These are phyloP conservation scores for Chrysophaeum taylorii DNA, from an alignment of 352 stramenopile genomes.

Conservation along the genomic window DNA sequence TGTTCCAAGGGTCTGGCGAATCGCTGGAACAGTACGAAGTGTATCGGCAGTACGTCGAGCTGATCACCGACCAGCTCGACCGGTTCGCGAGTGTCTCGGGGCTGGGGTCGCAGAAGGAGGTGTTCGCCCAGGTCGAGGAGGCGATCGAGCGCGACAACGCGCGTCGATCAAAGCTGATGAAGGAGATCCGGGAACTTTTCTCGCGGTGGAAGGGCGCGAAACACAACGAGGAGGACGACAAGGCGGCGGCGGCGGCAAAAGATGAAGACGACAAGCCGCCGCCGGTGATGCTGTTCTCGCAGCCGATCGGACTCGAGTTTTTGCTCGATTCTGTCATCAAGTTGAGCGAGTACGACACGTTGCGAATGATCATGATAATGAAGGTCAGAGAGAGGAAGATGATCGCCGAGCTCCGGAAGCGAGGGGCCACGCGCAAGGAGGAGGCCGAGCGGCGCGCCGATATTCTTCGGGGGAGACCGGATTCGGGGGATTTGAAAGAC, in stretches of 20 bases:
- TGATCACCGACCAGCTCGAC: not conserved
- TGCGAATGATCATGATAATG: conserved; percentile 14
- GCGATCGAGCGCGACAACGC: not conserved
- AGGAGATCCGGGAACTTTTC: not conserved
- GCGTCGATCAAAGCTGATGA: conserved; percentile 8
- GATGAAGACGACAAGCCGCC: not conserved
- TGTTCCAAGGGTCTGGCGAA: not conserved
- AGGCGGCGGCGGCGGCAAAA: not conserved
- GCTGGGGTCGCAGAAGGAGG: not conserved
- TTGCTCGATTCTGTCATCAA: not conserved
- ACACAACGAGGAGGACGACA: not conserved
- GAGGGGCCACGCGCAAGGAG: not conserved
- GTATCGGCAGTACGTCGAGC: not conserved
- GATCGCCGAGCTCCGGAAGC: not conserved
- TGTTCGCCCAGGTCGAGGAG: not conserved
- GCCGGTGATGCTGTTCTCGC: not conserved
- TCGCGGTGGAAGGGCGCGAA: not conserved
- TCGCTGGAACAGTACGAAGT: conserved; percentile 7
- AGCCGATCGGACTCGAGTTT: conserved; percentile 14
- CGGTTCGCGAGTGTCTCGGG: not conserved
- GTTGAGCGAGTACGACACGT: conserved; percentile 1
- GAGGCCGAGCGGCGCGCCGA: not conserved
- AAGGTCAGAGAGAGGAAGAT: not conserved
- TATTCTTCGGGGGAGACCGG: too few relatives aligned
- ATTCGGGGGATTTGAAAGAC: too few relatives aligned